phyloP scores from a whole-genome alignment of 2,329 filamentous ascomycete genomes.

The Xylariaceae sp. region DNA sequence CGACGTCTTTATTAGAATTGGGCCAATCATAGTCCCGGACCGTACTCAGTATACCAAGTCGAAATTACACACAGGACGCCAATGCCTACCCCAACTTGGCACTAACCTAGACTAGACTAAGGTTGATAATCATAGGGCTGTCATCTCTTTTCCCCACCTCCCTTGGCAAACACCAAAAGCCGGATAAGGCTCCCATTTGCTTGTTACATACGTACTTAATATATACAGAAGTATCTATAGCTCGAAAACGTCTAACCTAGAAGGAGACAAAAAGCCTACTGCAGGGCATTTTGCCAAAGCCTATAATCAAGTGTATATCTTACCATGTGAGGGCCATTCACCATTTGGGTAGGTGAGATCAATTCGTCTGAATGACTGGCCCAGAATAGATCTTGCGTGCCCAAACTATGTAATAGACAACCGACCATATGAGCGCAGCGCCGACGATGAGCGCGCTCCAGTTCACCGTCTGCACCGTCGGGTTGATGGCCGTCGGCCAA shows the following conservation, averaged over 20 bases:
- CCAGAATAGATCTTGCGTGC: slow-evolving; percentile 8
- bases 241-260: no score
- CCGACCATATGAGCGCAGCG: slow-evolving; percentile 3
- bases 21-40: neutral
- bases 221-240: neutral
- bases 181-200: neutral
- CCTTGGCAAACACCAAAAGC: neutral
- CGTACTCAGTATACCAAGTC: neutral
- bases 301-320: neutral
- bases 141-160: neutral
- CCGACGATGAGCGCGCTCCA: slow-evolving; percentile 7
- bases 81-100: neutral
- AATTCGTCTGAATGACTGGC: slow-evolving; percentile 6
- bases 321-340: neutral
- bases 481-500: slow-evolving; percentile 6
- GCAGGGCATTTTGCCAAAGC: neutral
- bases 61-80: neutral
- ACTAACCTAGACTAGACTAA: no score
- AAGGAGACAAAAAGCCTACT: no score
- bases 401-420: slow-evolving; percentile 9
- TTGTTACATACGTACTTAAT: neutral
- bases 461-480: slow-evolving; percentile 6
- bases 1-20: neutral
- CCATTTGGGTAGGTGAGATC: neutral
- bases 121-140: neutral